Evolutionary conservation across 768 basidiomycete species (phyloP), one percentile per base, ranked within the genome.

Genomic region (Lactifluus pinguis): DNA sequence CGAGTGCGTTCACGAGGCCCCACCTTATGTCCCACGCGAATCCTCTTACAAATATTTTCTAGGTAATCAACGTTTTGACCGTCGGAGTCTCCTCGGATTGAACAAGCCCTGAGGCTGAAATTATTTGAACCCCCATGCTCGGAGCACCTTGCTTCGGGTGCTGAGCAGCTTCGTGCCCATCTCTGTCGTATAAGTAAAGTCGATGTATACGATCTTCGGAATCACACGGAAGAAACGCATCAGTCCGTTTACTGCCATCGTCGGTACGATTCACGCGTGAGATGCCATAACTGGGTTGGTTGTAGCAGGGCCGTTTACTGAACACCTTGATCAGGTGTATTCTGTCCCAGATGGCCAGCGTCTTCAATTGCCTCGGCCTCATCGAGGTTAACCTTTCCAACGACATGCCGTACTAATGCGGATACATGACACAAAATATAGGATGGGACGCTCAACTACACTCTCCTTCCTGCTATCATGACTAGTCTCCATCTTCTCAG

Each of bases 381-480:
- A n/a, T 92, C 59, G 90, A 92, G 81, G 89, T 89, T 60, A 53
- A 76, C 54, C 21, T 19, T n/a, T 36, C 41, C 36, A 14, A 3
- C 52, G 10, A 21, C 48, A 39, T 29, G 38, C 19, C 50, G 34
- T 30, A 29, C 17, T 13, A 55, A 54, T 49, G 45, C 38, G 39
- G 19, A 5, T 34, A 44, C 36, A 59, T 53, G 14, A 29, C 59
- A 52, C 55, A 50, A n/a, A 53, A 47, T 21, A 39, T 65, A 92
- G 89, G 90, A 92, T 64, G 90, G 90, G 15, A 92, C 90, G 29
- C 83, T 92, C 69, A 92, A 92, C 72, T 92, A 89, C 68, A 74
- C 90, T 48, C 83, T 79, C 29, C 72, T 92, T 39, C 84, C 86
- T 14, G 85, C 89, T n/a, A 79, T 92, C 61, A 87, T 87, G 42